phyloP scores from a whole-genome alignment of 164 flowering plant genomes.

The Dillenia suffruticosa region DNA sequence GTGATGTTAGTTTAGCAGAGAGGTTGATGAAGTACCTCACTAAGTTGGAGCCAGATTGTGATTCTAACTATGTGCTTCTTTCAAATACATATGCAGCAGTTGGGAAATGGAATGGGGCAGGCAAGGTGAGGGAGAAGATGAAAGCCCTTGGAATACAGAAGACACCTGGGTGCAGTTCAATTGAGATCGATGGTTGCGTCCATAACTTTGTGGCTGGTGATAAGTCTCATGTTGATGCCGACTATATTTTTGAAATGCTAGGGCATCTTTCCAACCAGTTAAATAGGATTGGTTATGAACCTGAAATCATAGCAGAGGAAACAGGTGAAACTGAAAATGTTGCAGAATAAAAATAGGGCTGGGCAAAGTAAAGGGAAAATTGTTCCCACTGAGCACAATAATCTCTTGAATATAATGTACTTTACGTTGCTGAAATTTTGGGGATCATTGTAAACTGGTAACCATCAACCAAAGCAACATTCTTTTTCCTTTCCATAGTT shows the following conservation, averaged over 20 bases:
- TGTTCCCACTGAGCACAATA: no score
- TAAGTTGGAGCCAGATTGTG: conserved; percentile 34
- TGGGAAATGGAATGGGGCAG: conserved; percentile 58
- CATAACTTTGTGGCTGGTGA: conserved; percentile 57
- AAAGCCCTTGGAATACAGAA: conserved; percentile 48
- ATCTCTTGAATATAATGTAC: no score
- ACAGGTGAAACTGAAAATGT: conserved; percentile 9
- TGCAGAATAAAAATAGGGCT: no score
- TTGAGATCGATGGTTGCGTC: conserved; percentile 38
- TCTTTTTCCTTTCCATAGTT: no score
- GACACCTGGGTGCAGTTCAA: conserved; percentile 50
- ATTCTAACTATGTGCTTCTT: conserved; percentile 52
- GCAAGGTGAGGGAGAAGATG: conserved; percentile 47
- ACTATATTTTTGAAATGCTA: conserved; percentile 30
- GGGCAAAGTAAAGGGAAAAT: no score
- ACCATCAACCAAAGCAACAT: no score
- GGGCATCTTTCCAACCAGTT: conserved; percentile 35
- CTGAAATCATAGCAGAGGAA: conserved; percentile 13
- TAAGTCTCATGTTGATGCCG: conserved; percentile 34
- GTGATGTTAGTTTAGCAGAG: conserved; percentile 48
- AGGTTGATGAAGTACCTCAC: conserved; percentile 30
- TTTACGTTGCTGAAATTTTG: no score
- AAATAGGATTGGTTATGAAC: conserved; percentile 27
- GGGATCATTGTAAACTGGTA: no score
- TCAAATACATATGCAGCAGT: conserved; percentile 55